Base-by-base conservation (phyloP, 129 eudicot genomes). In the Lactuca sativa region DNA sequence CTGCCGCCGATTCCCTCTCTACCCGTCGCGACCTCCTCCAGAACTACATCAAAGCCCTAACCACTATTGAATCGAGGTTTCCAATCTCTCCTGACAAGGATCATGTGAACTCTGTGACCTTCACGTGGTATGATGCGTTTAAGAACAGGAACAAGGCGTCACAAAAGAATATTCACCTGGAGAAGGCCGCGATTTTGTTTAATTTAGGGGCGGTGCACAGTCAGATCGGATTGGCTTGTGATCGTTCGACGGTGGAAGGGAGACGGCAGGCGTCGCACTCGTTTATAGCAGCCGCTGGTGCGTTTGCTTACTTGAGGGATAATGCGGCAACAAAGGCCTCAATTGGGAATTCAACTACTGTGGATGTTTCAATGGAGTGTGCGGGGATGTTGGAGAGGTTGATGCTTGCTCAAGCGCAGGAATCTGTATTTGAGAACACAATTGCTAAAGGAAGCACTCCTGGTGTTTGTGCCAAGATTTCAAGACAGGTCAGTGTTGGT, bases 341-440 rank as follows among this genome's bases (percentile, higher is more conserved):
- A 12, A 70, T 73, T 38, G 97, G 95, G 57, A 82, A 56, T 59
- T 80, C 84, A 5, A 84, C 76, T 10, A 86, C 89, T 0, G 69
- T 83, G 54, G 97, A 90, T 66, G 78, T 90, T 55, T 83, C 90
- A 1, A 90, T 85, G 47, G 97, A 90, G 85, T 90, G 97, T 79
- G 89, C 72, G 11, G 97, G 97, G 72, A 90, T 90, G 97, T 67
- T 90, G 79, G 97, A 90, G 84, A 85, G 90, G 80, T 78, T 90
- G 66, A 90, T 87, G 97, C 78, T 90, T 54, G 97, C 97, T 14
- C 97, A 90, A 74, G 95, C 95, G 3, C 97, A 90, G 83, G 97
- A 90, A 63, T 90, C 95, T 64, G 95, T 85, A 5, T 90, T 87
- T 59, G 97, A 90, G 83, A 87, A 88, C 56, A 81, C 88, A 0